Evolutionary conservation across 1,284 basidiomycete genomes (phyloP).

Genomic region (Leccinum subrobustum): DNA sequence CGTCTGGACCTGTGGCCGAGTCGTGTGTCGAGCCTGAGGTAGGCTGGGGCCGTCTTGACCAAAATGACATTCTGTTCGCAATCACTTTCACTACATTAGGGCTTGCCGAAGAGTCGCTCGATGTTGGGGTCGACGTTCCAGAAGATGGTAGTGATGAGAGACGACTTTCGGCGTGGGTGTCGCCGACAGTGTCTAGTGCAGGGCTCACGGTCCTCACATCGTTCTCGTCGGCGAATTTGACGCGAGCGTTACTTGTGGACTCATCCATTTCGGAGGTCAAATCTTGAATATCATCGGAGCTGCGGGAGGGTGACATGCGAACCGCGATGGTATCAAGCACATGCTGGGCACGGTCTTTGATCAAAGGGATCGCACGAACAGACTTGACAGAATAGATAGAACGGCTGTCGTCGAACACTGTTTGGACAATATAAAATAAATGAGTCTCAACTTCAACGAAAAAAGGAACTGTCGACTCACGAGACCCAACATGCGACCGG

Average conservation of each 20-base stretch:
- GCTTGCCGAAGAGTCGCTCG: conserved; percentile 45
- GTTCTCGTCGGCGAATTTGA: conserved; percentile 48
- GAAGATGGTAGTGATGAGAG: conserved; percentile 48
- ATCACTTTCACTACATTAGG: conserved; percentile 60
- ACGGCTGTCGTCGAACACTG: conserved; percentile 63
- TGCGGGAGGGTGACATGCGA: conserved; percentile 49
- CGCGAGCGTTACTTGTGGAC: conserved; percentile 33
- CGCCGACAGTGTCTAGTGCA: conserved; percentile 15
- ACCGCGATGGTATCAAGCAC: conserved; percentile 50
- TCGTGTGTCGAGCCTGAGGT: conserved; percentile 8
- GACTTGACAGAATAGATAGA: conserved; percentile 64
- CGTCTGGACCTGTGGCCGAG: conserved; percentile 27
- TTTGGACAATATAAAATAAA: not conserved
- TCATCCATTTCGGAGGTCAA: conserved; percentile 15
- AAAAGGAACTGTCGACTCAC: conserved; percentile 44
- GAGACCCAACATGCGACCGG: conserved; percentile 55
- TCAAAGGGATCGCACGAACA: conserved; percentile 65
- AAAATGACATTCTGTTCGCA: conserved; percentile 68
- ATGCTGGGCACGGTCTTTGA: conserved; percentile 55
- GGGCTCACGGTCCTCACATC: conserved; percentile 45
- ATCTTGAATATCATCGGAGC: conserved; percentile 34
- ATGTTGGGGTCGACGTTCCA: conserved; percentile 53
- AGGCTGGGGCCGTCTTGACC: conserved; percentile 51
- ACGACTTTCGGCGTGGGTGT: conserved; percentile 13
- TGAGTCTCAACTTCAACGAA: conserved; percentile 6